Percentiles rank a stretch among this genome's conserved stretches.
These are phyloP conservation scores for Xylaria sp. DNA, from an alignment of 2,329 filamentous ascomycete genomes.

Conservation along the genomic window DNA sequence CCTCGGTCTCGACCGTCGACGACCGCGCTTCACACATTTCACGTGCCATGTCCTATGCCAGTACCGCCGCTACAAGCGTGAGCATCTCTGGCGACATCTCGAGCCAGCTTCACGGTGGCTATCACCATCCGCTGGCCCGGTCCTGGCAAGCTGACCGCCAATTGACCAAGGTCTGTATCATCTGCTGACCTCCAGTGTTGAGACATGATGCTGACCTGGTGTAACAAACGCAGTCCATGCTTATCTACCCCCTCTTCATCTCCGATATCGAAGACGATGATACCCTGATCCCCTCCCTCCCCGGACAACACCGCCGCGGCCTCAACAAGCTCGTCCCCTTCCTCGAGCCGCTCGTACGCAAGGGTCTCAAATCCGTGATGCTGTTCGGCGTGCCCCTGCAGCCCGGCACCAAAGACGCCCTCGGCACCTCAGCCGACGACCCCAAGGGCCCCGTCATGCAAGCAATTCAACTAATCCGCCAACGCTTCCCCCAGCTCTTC, in stretches of 20 bases:
- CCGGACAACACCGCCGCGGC: slow-evolving; percentile 88
- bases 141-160: slow-evolving; percentile 87
- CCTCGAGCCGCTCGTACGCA: slow-evolving; percentile 85
- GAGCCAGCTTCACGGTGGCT: slow-evolving; percentile 84
- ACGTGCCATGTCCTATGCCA: slow-evolving; percentile 71
- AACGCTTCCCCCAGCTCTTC: slow-evolving; percentile 89
- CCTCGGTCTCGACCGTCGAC: slow-evolving; percentile 65
- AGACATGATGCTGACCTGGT: slow-evolving; percentile 22
- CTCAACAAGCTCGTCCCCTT: slow-evolving; percentile 87
- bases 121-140: slow-evolving; percentile 80
- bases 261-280: slow-evolving; percentile 95
- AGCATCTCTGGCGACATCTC: slow-evolving; percentile 80
- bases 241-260: slow-evolving; percentile 97
- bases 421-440: slow-evolving; percentile 92
- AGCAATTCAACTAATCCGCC: slow-evolving; percentile 83
- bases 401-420: slow-evolving; percentile 84
- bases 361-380: slow-evolving; percentile 92
- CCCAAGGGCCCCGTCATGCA: slow-evolving; percentile 91
- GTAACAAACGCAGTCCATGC: slow-evolving; percentile 77
- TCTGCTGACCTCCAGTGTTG: neutral
- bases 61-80: slow-evolving; percentile 73
- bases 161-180: slow-evolving; percentile 76
- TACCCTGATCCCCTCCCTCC: slow-evolving; percentile 87
- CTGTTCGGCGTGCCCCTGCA: slow-evolving; percentile 92
- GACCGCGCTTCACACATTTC: slow-evolving; percentile 70